A percentile compares a stretch with the other conserved stretches of the same genome.
phyloP scores from a whole-genome alignment of 1,139 yeast species.

The Pneumocystis carinii region DNA sequence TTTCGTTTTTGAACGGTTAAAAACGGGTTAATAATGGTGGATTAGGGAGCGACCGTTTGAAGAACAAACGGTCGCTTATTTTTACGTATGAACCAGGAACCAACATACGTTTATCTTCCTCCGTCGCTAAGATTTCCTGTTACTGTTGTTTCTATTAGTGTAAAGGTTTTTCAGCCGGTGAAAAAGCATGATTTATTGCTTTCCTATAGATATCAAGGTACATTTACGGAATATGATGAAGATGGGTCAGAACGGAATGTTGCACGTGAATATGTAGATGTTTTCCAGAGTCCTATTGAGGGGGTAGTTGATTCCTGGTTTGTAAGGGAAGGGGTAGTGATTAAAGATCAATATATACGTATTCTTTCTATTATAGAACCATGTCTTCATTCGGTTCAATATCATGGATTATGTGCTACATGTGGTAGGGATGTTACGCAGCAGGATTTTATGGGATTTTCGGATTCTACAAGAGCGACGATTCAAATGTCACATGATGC shows the following conservation, averaged over 20 bases:
- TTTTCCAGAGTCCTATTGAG: constrained; percentile 70
- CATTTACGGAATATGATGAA: constrained; percentile 17
- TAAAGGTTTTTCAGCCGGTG: constrained; percentile 34
- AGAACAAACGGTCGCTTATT: not conserved
- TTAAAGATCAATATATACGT: constrained; percentile 16
- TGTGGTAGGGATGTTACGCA: constrained; percentile 52
- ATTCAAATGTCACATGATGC: constrained; percentile 84
- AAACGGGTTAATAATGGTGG: too few species aligned
- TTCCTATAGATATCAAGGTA: constrained; percentile 49
- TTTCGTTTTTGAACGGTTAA: too few species aligned
- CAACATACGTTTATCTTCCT: not conserved
- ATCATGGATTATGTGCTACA: constrained; percentile 86
- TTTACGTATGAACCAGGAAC: not conserved
- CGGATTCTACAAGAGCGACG: constrained; percentile 62
- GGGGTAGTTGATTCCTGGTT: constrained; percentile 45
- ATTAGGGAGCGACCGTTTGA: too few species aligned
- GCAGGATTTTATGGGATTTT: constrained; percentile 62
- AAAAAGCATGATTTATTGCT: constrained; percentile 41
- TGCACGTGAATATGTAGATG: constrained; percentile 27
- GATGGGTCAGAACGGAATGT: constrained; percentile 20
- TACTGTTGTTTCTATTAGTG: constrained; percentile 40
- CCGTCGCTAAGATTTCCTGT: constrained; percentile 51
- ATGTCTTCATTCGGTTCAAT: constrained; percentile 88
- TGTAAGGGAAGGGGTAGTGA: constrained; percentile 46
- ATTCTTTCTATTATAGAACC: constrained; percentile 57